Evolutionary conservation across 805 yeast species (phyloP), one percentile per base, ranked within the genome.

Genomic region (Metschnikowia noctiluminum): DNA sequence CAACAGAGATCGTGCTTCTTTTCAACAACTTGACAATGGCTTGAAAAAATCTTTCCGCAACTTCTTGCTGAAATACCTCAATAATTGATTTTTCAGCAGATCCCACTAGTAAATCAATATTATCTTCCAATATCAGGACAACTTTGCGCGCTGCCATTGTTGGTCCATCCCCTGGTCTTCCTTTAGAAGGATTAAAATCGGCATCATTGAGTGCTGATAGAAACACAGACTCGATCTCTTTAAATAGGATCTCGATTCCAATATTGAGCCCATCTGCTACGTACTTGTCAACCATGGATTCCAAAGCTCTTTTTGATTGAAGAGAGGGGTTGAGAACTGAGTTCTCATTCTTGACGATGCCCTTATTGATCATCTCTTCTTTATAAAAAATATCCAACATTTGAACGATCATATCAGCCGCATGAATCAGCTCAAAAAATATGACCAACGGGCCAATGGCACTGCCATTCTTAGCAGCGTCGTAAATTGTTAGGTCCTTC

Each of bases 31-130:
- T 90, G 38, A 89, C 87, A 28, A 94, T 70, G 1, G 84, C 74
- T 35, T 79, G 82, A 60, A 89, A 89, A 51, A 94, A 84, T 38
- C 98, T 66, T 63, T 89, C 88, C 0, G 96, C 96, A 32, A 92
- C 84, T 60, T 94, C 99, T 62, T 91, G 96, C 58, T 91, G 94
- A 62, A 90, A 94, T 0, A 92, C 95, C 57, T 91, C 98, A 27
- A 91, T 78, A 11, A 95, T 85, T 0, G 89, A 79, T 61, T 85
- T 88, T 47, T 92, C 98, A 0, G 97, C 88, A 6, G 94, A 79
- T 1, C 90, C 96, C 14, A 79, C 81, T 39, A 92, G 69, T 48
- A 91, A 68, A 48, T 79, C 80, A 52, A 91, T 81, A 62, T 92
- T 96, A 13, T 82, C 80, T 11, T 79, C 78, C 47, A 94, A 65